phyloP scores from a whole-genome alignment of 352 stramenopile genomes.

The Pilasporangium apinafurcum region DNA sequence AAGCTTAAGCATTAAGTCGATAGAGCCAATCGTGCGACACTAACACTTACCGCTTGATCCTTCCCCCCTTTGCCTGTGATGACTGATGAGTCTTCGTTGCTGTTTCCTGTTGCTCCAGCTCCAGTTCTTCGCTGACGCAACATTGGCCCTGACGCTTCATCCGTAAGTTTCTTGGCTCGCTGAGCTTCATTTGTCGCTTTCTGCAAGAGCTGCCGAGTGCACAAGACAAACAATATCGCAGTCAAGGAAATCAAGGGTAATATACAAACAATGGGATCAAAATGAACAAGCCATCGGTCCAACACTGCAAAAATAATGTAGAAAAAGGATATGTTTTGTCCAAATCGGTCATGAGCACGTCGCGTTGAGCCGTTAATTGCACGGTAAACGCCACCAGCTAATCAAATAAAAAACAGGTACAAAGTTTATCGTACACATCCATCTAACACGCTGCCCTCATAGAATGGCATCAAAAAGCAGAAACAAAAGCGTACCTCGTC shows the following conservation, averaged over 20 bases:
- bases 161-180: constrained; percentile 51
- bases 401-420: background rate
- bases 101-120: background rate
- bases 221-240: background rate
- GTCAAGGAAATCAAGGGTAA: constrained; percentile 10
- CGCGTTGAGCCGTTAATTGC: constrained; percentile 78
- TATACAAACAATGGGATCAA: background rate
- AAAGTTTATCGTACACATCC: constrained; percentile 4
- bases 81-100: constrained; percentile 25
- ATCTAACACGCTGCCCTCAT: no score
- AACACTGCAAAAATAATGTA: no score
- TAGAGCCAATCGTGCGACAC: background rate
- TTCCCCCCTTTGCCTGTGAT: constrained; percentile 25
- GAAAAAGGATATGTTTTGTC: constrained; percentile 49
- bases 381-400: constrained; percentile 86
- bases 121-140: constrained; percentile 73
- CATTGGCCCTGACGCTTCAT: constrained; percentile 38
- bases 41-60: constrained; percentile 42
- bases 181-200: constrained; percentile 60
- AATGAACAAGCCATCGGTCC: background rate
- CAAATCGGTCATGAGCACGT: constrained; percentile 80
- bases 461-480: no score
- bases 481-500: constrained; percentile 78
- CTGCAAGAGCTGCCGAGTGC: constrained; percentile 63
- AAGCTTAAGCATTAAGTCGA: constrained; percentile 3